Percentiles rank a stretch among this genome's conserved stretches.
These are phyloP conservation scores for Populus alba DNA, from an alignment of 345 rosid genomes.

Conservation along the genomic window DNA sequence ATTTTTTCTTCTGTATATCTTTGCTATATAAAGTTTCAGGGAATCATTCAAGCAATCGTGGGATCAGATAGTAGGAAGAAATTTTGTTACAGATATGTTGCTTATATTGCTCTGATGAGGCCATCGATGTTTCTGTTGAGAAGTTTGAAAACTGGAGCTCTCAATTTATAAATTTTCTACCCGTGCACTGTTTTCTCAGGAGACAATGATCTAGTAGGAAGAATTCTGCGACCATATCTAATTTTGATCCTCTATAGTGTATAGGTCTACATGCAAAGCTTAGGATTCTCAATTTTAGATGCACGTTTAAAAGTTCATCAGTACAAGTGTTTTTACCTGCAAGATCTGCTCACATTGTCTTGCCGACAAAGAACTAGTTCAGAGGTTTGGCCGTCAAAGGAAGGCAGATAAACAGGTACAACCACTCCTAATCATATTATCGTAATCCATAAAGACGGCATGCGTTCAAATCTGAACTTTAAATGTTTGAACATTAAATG, in stretches of 20 bases:
- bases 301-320: no score
- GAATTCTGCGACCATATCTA: no score
- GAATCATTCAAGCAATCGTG: not conserved
- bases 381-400: conserved; percentile 6
- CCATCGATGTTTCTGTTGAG: not conserved
- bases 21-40: not conserved
- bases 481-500: no score
- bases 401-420: not conserved
- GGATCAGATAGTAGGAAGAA: not conserved
- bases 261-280: no score
- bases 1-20: not conserved
- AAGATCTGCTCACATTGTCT: not conserved
- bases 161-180: not conserved
- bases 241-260: no score
- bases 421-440: not conserved
- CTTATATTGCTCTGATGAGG: not conserved
- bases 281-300: no score
- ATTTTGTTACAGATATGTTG: not conserved
- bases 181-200: not conserved
- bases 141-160: not conserved
- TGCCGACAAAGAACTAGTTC: conserved; percentile 12
- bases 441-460: no score
- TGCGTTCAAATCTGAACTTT: no score
- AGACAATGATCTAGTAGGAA: no score
- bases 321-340: not conserved